Conservation (phyloP, 2,329 filamentous ascomycete genomes). For the Geoglossum cookeanum region DNA sequence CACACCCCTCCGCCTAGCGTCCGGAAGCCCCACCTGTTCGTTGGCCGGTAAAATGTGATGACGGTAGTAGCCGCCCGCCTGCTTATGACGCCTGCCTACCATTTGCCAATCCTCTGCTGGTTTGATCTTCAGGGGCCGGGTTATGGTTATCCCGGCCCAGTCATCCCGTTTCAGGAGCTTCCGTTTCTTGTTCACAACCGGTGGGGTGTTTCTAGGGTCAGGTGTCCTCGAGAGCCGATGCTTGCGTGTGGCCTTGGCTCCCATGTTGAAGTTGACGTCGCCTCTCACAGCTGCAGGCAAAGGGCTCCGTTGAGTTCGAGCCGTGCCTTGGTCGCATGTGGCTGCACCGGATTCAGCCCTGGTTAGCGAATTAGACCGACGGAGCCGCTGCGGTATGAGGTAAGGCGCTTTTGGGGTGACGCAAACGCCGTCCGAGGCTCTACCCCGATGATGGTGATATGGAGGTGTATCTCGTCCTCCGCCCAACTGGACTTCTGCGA, state of each 20-base stretch:
- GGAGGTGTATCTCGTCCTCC: neutral
- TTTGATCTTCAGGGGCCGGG: slow-evolving; percentile 1
- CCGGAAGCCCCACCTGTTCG: neutral
- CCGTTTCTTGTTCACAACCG: neutral
- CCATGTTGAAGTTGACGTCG: neutral
- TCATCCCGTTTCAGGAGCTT: slow-evolving; percentile 1
- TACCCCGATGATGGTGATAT: neutral
- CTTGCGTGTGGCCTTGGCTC: neutral
- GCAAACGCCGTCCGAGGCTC: neutral
- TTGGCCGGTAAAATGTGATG: neutral
- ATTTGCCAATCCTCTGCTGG: neutral
- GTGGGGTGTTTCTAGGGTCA: neutral
- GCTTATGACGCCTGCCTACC: neutral
- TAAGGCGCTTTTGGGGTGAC: neutral
- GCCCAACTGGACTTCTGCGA: neutral
- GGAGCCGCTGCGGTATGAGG: neutral
- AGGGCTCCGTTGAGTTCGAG: neutral
- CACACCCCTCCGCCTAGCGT: neutral
- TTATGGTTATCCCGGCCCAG: neutral
- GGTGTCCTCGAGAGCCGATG: neutral
- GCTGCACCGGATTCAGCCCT: neutral
- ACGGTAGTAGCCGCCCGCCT: neutral
- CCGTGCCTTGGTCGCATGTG: neutral
- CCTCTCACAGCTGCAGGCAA: neutral
- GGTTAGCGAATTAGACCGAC: neutral